Evolutionary conservation across 352 stramenopile genomes (phyloP).

Genomic region (Phytophthora tubulina): DNA sequence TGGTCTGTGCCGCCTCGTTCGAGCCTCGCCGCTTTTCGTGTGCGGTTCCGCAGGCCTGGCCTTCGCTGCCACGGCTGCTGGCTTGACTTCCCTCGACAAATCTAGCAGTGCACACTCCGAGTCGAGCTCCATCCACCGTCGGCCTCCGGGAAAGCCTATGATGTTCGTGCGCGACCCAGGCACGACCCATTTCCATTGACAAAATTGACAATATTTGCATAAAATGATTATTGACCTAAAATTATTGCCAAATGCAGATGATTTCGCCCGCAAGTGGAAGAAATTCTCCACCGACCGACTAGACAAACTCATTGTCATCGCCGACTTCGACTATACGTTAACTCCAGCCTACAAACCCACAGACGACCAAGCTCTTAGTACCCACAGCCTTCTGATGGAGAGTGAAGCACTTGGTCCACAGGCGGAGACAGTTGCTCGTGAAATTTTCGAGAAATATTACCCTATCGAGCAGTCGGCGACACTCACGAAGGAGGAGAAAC

Average conservation of each 20-base stretch:
- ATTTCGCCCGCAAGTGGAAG: conserved; percentile 79
- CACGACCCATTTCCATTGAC: not conserved
- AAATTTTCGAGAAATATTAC: conserved; percentile 80
- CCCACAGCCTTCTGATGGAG: conserved; percentile 62
- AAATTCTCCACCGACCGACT: conserved; percentile 76
- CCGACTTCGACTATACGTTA: conserved; percentile 88
- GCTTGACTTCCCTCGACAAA: not conserved
- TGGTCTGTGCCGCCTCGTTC: not conserved
- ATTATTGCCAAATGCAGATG: conserved; percentile 44
- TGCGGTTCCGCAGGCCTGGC: conserved; percentile 22
- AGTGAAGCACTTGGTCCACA: conserved; percentile 55
- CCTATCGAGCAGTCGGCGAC: conserved; percentile 80
- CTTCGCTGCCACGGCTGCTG: conserved; percentile 8
- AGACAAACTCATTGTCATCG: conserved; percentile 80
- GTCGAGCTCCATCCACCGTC: conserved; percentile 17
- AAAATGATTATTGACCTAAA: not conserved
- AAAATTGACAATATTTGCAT: conserved; percentile 2
- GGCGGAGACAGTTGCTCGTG: conserved; percentile 36
- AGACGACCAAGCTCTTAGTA: conserved; percentile 62
- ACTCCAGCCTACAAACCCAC: conserved; percentile 70
- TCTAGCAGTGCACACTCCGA: not conserved
- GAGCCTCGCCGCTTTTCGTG: conserved; percentile 15
- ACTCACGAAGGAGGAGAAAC: conserved; percentile 74
- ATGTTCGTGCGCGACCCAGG: conserved; percentile 52
- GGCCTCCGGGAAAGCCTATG: conserved; percentile 40